These are phyloP conservation scores for Camelina neglecta DNA, from an alignment of 345 rosid species.

Conservation along the genomic window DNA sequence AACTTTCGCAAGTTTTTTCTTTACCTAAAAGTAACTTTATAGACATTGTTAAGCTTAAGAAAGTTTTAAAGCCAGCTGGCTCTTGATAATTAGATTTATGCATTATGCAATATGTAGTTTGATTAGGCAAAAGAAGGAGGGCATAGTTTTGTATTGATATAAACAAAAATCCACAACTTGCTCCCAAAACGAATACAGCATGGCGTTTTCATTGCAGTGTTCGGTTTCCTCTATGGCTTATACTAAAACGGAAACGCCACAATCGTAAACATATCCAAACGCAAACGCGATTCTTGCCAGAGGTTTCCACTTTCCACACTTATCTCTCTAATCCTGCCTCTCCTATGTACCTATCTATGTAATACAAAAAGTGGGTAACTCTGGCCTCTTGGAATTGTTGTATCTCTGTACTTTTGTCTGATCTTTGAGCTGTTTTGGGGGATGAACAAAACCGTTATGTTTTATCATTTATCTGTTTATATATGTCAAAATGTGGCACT, in stretches of 20 bases:
- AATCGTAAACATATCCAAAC: background rate
- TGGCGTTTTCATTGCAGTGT: constrained; percentile 13
- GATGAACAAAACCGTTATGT: constrained; percentile 17
- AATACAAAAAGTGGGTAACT: constrained; percentile 36
- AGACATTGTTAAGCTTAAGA: background rate
- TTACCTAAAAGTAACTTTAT: background rate
- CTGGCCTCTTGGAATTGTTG: constrained; percentile 33
- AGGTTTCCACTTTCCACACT: constrained; percentile 8
- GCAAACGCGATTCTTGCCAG: constrained; percentile 28
- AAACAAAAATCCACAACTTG: constrained; percentile 17
- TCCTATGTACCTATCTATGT: constrained; percentile 37
- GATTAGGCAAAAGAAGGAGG: constrained; percentile 6
- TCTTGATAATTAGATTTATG: background rate
- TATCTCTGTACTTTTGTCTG: constrained; percentile 21
- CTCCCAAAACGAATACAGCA: constrained; percentile 15
- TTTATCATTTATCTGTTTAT: background rate
- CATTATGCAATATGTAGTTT: background rate
- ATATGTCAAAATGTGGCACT: constrained; percentile 63
- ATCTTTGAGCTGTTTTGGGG: constrained; percentile 15
- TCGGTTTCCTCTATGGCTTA: constrained; percentile 25
- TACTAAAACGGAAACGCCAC: constrained; percentile 27
- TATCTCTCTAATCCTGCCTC: constrained; percentile 14
- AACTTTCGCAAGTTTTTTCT: background rate
- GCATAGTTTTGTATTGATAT: constrained; percentile 22
- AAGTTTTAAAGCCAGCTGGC: background rate